Conservation (phyloP, 176 grass and related monocot species). For the Canna indica region DNA sequence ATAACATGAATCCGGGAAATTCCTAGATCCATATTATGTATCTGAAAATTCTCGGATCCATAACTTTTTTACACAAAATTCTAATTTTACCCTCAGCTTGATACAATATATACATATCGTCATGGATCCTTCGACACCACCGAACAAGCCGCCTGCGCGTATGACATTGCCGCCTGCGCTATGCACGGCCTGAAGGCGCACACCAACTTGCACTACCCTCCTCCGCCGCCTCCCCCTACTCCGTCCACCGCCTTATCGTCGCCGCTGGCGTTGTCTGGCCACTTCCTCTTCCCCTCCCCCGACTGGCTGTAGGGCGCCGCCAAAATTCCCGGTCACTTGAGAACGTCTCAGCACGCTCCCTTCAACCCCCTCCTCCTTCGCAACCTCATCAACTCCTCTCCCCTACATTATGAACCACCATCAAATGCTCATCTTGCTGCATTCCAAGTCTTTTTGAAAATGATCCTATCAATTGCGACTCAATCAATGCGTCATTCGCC, state of each 20-base stretch:
- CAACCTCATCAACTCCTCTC: slow-evolving; percentile 29
- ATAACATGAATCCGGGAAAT: too few relatives aligned
- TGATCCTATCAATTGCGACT: too few relatives aligned
- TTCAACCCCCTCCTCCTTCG: slow-evolving; percentile 38
- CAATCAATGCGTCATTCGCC: background rate
- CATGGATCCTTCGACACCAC: slow-evolving; percentile 97
- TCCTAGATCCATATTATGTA: too few relatives aligned
- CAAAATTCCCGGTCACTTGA: background rate
- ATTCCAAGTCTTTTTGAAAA: background rate
- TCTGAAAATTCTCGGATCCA: too few relatives aligned
- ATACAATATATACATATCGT: too few relatives aligned
- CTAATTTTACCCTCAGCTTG: too few relatives aligned
- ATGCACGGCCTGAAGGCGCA: slow-evolving; percentile 87
- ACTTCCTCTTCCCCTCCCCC: background rate
- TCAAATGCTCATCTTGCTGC: background rate
- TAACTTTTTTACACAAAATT: too few relatives aligned
- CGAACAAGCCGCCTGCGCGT: slow-evolving; percentile 90
- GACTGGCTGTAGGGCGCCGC: slow-evolving; percentile 31
- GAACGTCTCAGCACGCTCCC: background rate
- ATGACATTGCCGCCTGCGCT: slow-evolving; percentile 83
- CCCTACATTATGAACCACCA: background rate
- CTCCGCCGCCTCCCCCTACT: too few relatives aligned
- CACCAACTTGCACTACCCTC: slow-evolving; percentile 68
- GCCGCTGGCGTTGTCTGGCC: background rate
- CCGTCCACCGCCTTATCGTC: background rate